Conservation (phyloP, 176 grass and related monocot species). For the Aegilops speltoides region DNA sequence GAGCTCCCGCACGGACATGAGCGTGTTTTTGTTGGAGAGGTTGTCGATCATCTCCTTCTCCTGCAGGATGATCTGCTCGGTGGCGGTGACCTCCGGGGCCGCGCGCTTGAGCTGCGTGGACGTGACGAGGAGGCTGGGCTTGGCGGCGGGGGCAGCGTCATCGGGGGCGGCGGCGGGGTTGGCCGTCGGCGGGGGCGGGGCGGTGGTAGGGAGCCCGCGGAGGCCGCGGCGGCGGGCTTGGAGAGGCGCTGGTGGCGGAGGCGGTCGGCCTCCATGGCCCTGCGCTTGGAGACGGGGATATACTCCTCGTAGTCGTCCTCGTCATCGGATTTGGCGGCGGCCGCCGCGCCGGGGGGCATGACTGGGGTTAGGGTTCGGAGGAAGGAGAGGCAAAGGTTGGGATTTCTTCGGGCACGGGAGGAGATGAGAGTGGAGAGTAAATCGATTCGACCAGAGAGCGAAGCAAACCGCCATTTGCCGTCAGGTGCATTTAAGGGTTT, state of each 20-base stretch:
- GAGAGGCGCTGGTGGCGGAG: constrained; percentile 32
- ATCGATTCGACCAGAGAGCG: background rate
- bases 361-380: constrained; percentile 24
- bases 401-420: background rate
- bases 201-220: background rate
- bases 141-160: constrained; percentile 5
- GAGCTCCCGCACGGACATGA: constrained; percentile 85
- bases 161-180: background rate
- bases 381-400: background rate
- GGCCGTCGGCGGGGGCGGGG: background rate
- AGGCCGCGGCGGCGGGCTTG: constrained; percentile 31
- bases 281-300: constrained; percentile 62
- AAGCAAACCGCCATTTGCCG: background rate
- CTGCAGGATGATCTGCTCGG: constrained; percentile 59
- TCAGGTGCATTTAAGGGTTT: background rate
- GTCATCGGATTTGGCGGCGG: background rate
- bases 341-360: constrained; percentile 6
- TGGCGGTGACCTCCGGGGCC: constrained; percentile 61
- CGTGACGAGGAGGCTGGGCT: constrained; percentile 66
- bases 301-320: constrained; percentile 61
- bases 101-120: constrained; percentile 74
- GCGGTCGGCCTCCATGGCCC: constrained; percentile 58
- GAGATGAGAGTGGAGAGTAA: background rate
- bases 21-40: constrained; percentile 64
- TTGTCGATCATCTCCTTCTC: constrained; percentile 87